Base-by-base conservation (phyloP, 352 stramenopile species). In the Vaucheria bursata region DNA sequence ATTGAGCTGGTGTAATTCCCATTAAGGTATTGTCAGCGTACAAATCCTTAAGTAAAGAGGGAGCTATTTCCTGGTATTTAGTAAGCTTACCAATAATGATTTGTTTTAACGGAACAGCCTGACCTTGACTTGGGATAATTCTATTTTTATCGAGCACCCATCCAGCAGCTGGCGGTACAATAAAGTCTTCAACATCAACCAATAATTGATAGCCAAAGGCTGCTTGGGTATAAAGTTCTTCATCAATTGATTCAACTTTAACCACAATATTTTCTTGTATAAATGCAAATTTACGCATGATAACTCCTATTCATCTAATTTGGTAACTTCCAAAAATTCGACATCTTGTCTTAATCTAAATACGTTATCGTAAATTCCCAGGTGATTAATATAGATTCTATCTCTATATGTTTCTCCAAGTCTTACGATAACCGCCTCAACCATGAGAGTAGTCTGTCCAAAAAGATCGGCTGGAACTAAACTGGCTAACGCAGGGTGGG, bases 71-170 rank as follows among this genome's bases (percentile, higher is more conserved):
- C 45, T 59, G 45, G 25, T 59, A 59, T 59, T 59, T 59, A 18
- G 45, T 59, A 59, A 59, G 45, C 25, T 59, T 59, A 59, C 45
- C 45, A 59, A 59, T 59, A 59, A 59, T 59, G 25, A 59, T 59
- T 59, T 59, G 45, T 25, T 59, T 59, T 18, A 59, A 25, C 18
- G 45, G 45, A 59, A 59, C 25, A 59, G 45, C 45, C 25, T 59
- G 45, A 18, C 45, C 45, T 25, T 59, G 45, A 59, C 25, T 59
- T 18, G 45, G 45, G 25, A 59, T 59, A 18, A 59, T 18, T 59
- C 45, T 59, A 59, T 59, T 59, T 59, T 25, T 59, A 59, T 59
- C 45, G 25, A 59, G 45, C 18, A 59, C 25, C 45, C 45, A 59
- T 25, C 45, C 45, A 18, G 25, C 45, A 59, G 45, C 45, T 25